A percentile compares a stretch with the other conserved stretches of the same genome.
Evolutionary conservation across 1,284 basidiomycete species (phyloP).

Genomic region (Ganoderma multipileum): DNA sequence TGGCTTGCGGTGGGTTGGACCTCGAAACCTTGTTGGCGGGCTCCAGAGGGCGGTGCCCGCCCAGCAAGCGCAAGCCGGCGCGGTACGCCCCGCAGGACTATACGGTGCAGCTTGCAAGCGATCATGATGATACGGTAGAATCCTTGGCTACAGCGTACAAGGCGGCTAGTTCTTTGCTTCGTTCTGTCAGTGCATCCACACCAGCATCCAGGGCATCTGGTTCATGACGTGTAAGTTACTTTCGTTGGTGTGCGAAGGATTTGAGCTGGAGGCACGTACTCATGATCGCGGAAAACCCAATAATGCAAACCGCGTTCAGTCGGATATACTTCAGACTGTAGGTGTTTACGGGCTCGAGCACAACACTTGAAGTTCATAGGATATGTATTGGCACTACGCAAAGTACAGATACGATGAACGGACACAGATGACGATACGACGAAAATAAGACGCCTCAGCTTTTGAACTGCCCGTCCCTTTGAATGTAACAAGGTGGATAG

Average conservation of each 20-base stretch:
- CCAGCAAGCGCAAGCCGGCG: not conserved
- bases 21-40: not conserved
- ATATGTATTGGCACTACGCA: not conserved
- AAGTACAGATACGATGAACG: not conserved
- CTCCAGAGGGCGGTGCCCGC: not conserved
- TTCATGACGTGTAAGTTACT: not conserved
- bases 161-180: slow-evolving; percentile 1
- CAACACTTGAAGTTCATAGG: not conserved
- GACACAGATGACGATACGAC: not conserved
- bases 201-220: not conserved
- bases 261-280: not conserved
- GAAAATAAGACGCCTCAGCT: slow-evolving; percentile 49
- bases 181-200: not conserved
- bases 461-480: slow-evolving; percentile 52
- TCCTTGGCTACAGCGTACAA: not conserved
- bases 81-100: not conserved
- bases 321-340: not conserved
- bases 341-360: not conserved
- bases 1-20: not conserved
- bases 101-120: not conserved
- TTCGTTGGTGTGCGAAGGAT: not conserved
- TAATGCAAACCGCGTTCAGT: not conserved
- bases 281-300: not conserved
- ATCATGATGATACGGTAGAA: slow-evolving; percentile 1
- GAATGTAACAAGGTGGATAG: slow-evolving; percentile 54